Percentiles rank a stretch among this genome's conserved stretches.
phyloP scores from a whole-genome alignment of 2,329 filamentous ascomycete species.

The Chaetomium sp. region DNA sequence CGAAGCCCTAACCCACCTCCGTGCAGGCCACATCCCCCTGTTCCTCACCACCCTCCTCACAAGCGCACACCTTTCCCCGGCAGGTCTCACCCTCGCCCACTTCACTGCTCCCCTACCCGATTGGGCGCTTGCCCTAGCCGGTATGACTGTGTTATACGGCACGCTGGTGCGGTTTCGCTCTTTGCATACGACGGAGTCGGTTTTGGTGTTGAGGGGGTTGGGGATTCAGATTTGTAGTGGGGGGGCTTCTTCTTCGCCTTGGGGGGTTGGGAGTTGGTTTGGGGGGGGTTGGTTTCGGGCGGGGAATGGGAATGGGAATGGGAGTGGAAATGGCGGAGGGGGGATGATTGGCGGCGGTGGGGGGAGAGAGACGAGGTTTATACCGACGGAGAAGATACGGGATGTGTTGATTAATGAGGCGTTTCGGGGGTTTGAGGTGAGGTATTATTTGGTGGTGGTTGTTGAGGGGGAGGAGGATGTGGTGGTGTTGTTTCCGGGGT shows the following conservation, averaged over 20 bases:
- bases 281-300: neutral
- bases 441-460: conserved; percentile 83
- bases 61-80: conserved; percentile 15
- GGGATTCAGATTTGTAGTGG: conserved; percentile 74
- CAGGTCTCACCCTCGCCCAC: conserved; percentile 29
- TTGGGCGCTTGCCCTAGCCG: conserved; percentile 35
- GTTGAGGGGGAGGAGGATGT: conserved; percentile 83
- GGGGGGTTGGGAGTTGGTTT: neutral
- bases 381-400: conserved; percentile 85
- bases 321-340: too few species aligned
- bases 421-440: conserved; percentile 84
- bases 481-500: conserved; percentile 86
- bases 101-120: conserved; percentile 28
- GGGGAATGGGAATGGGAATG: conserved; percentile 31
- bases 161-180: conserved; percentile 33
- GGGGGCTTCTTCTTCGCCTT: too few species aligned
- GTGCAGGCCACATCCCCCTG: conserved; percentile 5
- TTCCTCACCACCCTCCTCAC: conserved; percentile 11
- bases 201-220: conserved; percentile 80
- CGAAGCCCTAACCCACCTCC: conserved; percentile 21
- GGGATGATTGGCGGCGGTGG: conserved; percentile 18
- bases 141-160: conserved; percentile 35
- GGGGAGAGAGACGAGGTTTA: conserved; percentile 47
- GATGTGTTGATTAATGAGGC: conserved; percentile 95
- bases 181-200: conserved; percentile 63